phyloP scores from a whole-genome alignment of 2,329 filamentous ascomycete genomes.

The Ophiobolus disseminans region DNA sequence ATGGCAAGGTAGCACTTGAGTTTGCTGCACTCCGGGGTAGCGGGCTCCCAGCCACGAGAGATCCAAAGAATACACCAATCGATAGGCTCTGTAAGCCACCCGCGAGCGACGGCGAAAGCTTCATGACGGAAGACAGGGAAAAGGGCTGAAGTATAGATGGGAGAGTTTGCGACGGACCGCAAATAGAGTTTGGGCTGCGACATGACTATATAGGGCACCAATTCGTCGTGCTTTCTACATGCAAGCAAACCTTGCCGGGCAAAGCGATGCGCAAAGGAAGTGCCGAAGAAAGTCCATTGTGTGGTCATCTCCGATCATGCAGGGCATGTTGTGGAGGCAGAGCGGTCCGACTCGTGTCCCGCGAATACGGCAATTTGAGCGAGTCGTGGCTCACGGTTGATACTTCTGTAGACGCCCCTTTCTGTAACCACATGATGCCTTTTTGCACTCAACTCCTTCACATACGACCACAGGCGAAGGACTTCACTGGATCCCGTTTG shows the following conservation, averaged over 20 bases:
- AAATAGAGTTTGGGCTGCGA: conserved; percentile 11
- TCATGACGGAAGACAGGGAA: conserved; percentile 14
- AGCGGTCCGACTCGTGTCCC: conserved; percentile 5
- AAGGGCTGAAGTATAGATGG: conserved; percentile 1
- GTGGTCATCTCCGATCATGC: conserved; percentile 19
- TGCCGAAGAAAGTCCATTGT: conserved; percentile 13
- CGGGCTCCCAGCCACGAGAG: conserved; percentile 10
- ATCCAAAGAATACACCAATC: conserved; percentile 9
- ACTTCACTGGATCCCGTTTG: too few species aligned
- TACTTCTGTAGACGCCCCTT: too few species aligned
- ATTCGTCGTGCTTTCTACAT: background rate
- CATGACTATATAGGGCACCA: conserved; percentile 13
- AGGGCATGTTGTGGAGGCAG: conserved; percentile 3
- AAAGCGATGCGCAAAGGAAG: too few species aligned
- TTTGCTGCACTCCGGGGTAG: conserved; percentile 12
- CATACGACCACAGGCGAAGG: too few species aligned
- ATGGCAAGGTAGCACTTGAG: conserved; percentile 16
- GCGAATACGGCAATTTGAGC: too few species aligned
- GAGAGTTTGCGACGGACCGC: conserved; percentile 12
- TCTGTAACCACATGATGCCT: too few species aligned
- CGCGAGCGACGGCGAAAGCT: conserved; percentile 6
- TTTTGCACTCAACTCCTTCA: too few species aligned
- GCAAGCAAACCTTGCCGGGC: conserved; percentile 10
- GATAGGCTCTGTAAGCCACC: conserved; percentile 12
- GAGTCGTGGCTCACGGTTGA: too few species aligned